Evolutionary conservation across 352 stramenopile genomes (phyloP), one percentile per base, ranked within the genome.

Genomic region (Phytophthora pinifolia): DNA sequence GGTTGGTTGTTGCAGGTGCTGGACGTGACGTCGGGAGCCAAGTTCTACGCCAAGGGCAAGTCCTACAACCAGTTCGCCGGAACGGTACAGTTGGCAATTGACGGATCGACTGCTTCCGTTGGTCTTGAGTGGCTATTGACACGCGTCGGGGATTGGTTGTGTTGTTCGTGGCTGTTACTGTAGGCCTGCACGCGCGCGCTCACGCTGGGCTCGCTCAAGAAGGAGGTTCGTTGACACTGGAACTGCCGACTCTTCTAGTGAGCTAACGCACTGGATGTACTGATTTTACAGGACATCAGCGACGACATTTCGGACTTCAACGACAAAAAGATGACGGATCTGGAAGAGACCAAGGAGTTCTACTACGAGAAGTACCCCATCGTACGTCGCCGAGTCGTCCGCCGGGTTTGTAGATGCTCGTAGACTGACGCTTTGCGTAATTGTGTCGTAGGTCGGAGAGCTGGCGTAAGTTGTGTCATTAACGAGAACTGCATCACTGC

Each of bases 301-400:
- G 83, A 93, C 64, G 77, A 91, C 44, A 46, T 76, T 15, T 76
- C 71, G 47, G 80, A 88, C 62, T 88, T 93, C 18, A 63, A 72
- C 15, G 74, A 86, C 8, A 79, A 81, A 32, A 72, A 89, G 45
- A 51, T 53, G 25, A 65, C 80, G 54, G 79, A 89, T 34, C 61
- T 90, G 34, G 65, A 76, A 13, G 74, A 87, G 49, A 93, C 76
- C n/a, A 72, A 79, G 33, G 60, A 66, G 39, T 93, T 91, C 46
- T 93, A 93, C 68, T 79, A 84, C 61, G 78, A 87, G 51, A 93
- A 93, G 59, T 93, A 93, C 57, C 83, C 83, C n/a, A 74, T 85
- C 31, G 83, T 92, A 82, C 41, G 76, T 76, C n/a, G 9, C 31
- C 35, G n/a, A 27, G 22, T 27, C 9, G 13, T 35, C n/a, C 5